phyloP scores from a whole-genome alignment of 2,329 filamentous ascomycete genomes.

The Fusarium dimerum region DNA sequence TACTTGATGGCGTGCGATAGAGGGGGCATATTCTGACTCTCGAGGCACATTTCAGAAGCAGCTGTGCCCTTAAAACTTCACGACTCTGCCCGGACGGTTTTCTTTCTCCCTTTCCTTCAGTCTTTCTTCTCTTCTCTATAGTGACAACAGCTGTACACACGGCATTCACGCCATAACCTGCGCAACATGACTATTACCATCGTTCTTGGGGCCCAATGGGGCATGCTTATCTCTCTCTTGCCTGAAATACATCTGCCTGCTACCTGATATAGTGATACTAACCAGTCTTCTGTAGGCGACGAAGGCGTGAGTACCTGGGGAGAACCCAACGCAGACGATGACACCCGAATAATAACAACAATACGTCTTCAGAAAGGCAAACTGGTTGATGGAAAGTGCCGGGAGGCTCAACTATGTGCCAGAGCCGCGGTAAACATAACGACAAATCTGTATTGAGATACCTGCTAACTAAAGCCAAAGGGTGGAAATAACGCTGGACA shows the following conservation, averaged over 20 bases:
- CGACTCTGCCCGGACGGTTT: slow-evolving; percentile 4
- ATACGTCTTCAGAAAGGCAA: slow-evolving; percentile 36
- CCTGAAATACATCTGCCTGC: slow-evolving; percentile 15
- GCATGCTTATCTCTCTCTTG: slow-evolving; percentile 28
- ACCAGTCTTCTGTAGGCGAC: slow-evolving; percentile 32
- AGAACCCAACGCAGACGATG: slow-evolving; percentile 17
- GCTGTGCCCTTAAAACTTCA: slow-evolving; percentile 6
- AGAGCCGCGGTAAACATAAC: slow-evolving; percentile 35
- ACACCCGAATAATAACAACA: slow-evolving; percentile 16
- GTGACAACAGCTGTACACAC: slow-evolving; percentile 9
- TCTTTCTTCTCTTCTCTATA: slow-evolving; percentile 10
- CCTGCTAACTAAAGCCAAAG: slow-evolving; percentile 25
- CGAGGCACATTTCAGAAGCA: slow-evolving; percentile 7
- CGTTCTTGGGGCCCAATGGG: slow-evolving; percentile 42
- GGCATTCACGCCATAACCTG: slow-evolving; percentile 4
- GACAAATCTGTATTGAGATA: slow-evolving; percentile 17
- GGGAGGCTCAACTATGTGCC: slow-evolving; percentile 33
- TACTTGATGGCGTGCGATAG: slow-evolving; percentile 2
- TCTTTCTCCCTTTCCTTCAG: too few relatives aligned
- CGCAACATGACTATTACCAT: slow-evolving; percentile 32
- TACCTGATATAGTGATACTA: too few relatives aligned
- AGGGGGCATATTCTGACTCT: slow-evolving; percentile 1
- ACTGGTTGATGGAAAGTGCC: slow-evolving; percentile 36
- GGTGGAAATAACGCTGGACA: slow-evolving; percentile 31
- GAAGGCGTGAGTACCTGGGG: slow-evolving; percentile 31